Evolutionary conservation across 257 asterid genomes (phyloP).

Genomic region (Echium plantagineum): DNA sequence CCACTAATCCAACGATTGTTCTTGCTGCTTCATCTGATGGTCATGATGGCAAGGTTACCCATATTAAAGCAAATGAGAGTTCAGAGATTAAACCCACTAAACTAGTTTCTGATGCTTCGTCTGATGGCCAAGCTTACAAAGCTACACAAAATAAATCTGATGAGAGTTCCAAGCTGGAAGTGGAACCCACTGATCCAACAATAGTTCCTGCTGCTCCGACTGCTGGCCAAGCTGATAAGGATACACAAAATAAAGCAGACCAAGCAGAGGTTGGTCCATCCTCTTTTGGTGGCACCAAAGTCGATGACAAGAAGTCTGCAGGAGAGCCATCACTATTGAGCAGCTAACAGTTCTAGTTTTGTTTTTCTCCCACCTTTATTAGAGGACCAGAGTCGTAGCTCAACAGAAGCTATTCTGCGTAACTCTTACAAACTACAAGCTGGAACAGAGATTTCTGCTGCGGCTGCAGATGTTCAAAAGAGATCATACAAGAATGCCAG

Average conservation of each 20-base stretch:
- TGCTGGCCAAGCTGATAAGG: slow-evolving; percentile 12
- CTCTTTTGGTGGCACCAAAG: slow-evolving; percentile 12
- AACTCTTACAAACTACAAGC: no score
- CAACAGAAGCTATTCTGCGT: slow-evolving; percentile 9
- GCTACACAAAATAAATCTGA: slow-evolving; percentile 13
- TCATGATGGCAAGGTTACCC: slow-evolving; percentile 10
- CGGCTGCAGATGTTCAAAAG: no score
- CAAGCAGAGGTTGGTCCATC: slow-evolving; percentile 18
- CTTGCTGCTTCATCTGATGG: slow-evolving; percentile 22
- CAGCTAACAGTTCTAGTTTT: slow-evolving; percentile 11
- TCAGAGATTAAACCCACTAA: slow-evolving; percentile 19
- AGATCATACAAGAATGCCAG: no score
- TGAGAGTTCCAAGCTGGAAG: slow-evolving; percentile 40
- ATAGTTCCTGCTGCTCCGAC: slow-evolving; percentile 8
- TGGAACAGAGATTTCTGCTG: no score
- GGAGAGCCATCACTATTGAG: slow-evolving; percentile 18
- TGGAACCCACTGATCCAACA: slow-evolving; percentile 6
- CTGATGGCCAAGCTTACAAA: slow-evolving; percentile 11
- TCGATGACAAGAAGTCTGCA: slow-evolving; percentile 13
- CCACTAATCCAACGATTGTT: slow-evolving; percentile 18
- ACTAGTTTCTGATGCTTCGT: slow-evolving; percentile 9
- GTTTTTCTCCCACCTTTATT: background rate
- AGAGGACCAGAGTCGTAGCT: slow-evolving; percentile 10
- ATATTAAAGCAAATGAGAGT: slow-evolving; percentile 14
- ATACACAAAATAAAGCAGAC: slow-evolving; percentile 15